Conservation (phyloP, 2,329 filamentous ascomycete genomes). For the Didymosphaeria variabile region DNA sequence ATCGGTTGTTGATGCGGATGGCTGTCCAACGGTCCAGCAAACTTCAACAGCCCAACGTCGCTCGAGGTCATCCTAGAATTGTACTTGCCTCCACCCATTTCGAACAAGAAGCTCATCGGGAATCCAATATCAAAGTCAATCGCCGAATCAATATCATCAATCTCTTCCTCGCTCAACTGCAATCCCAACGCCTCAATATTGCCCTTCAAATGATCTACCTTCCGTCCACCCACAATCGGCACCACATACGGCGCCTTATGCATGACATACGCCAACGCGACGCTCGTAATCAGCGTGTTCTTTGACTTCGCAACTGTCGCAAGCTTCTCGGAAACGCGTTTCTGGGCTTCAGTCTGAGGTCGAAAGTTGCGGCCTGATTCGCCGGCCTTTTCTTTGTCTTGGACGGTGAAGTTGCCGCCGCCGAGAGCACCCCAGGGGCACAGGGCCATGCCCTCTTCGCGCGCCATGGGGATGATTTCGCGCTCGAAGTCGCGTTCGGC, state of each 20-base stretch:
- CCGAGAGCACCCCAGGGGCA: constrained; percentile 65
- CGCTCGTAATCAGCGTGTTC: constrained; percentile 65
- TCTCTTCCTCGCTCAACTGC: constrained; percentile 60
- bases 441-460: constrained; percentile 69
- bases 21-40: constrained; percentile 39
- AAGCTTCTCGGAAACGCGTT: constrained; percentile 64
- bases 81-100: constrained; percentile 38
- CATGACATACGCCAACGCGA: constrained; percentile 76
- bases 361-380: constrained; percentile 49
- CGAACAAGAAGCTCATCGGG: constrained; percentile 57
- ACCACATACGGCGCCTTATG: constrained; percentile 77
- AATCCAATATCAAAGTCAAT: constrained; percentile 65
- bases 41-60: constrained; percentile 40
- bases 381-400: constrained; percentile 38
- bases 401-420: constrained; percentile 54
- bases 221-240: constrained; percentile 78
- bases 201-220: constrained; percentile 73
- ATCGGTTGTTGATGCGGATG: constrained; percentile 33
- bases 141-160: constrained; percentile 64
- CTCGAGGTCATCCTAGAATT: constrained; percentile 39
- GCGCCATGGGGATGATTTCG: constrained; percentile 74
- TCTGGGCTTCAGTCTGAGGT: constrained; percentile 58
- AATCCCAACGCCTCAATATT: constrained; percentile 67
- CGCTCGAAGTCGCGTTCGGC: constrained; percentile 72
- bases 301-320: constrained; percentile 67